Percentiles rank a stretch among this genome's conserved stretches.
These are phyloP conservation scores for Cystobasidium sp. DNA, from an alignment of 1,284 basidiomycete species.

Conservation along the genomic window DNA sequence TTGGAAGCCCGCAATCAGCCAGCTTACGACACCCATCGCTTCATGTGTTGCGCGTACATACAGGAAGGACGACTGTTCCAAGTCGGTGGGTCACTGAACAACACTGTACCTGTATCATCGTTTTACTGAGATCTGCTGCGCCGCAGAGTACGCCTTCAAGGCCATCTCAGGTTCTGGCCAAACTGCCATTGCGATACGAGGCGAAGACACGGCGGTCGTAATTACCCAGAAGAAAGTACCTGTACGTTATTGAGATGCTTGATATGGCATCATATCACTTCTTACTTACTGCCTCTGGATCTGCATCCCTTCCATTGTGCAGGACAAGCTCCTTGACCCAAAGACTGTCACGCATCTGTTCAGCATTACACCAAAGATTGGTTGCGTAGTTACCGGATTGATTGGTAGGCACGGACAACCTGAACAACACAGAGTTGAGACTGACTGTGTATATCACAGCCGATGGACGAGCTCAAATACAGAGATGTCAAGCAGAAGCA, in stretches of 20 bases:
- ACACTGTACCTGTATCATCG: background rate
- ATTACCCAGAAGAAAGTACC: constrained; percentile 99
- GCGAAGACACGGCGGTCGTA: constrained; percentile 91
- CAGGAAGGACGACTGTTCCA: constrained; percentile 67
- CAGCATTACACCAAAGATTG: constrained; percentile 93
- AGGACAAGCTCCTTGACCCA: constrained; percentile 98
- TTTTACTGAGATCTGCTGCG: constrained; percentile 44
- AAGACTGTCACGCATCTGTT: constrained; percentile 94
- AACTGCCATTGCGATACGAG: constrained; percentile 88
- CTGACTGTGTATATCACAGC: constrained; percentile 62
- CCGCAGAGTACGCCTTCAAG: constrained; percentile 96
- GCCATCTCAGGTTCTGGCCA: constrained; percentile 96
- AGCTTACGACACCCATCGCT: constrained; percentile 46
- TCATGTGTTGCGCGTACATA: background rate
- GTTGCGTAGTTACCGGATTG: constrained; percentile 95
- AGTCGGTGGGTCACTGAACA: constrained; percentile 73
- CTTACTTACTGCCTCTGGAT: background rate
- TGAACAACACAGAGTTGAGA: background rate
- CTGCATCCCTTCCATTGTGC: background rate
- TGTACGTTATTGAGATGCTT: constrained; percentile 60
- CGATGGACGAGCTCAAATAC: constrained; percentile 89
- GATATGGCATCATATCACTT: background rate
- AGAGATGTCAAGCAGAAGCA: constrained; percentile 85
- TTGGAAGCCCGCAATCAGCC: constrained; percentile 3
- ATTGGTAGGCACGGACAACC: constrained; percentile 67